phyloP scores from a whole-genome alignment of 2,329 filamentous ascomycete species.

The Volutella citrinella region DNA sequence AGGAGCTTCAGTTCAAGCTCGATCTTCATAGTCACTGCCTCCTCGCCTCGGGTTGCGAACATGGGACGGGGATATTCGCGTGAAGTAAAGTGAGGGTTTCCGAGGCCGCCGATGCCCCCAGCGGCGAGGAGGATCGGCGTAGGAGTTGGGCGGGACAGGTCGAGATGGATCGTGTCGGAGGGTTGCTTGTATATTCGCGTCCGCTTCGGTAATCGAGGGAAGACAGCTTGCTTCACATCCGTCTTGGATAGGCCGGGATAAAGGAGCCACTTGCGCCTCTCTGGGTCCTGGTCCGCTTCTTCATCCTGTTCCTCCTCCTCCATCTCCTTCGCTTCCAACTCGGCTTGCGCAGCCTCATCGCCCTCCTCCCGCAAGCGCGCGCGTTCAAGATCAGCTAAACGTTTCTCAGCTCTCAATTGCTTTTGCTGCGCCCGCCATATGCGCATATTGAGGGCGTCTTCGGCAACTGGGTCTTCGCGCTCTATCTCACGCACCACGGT shows the following conservation, averaged over 20 bases:
- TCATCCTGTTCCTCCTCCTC: constrained; percentile 27
- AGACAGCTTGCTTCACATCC: constrained; percentile 56
- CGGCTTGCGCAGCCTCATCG: constrained; percentile 7
- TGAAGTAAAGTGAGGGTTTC: constrained; percentile 89
- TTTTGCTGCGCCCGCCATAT: constrained; percentile 32
- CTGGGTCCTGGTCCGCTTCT: constrained; percentile 41
- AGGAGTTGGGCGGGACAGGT: constrained; percentile 74
- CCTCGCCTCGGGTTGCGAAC: constrained; percentile 84
- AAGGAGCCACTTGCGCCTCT: constrained; percentile 76
- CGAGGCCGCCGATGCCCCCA: constrained; percentile 84
- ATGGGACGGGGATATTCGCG: constrained; percentile 73
- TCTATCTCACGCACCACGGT: constrained; percentile 84
- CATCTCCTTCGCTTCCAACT: constrained; percentile 16
- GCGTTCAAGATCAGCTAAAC: constrained; percentile 33
- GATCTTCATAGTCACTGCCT: constrained; percentile 72
- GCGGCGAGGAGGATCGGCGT: constrained; percentile 81
- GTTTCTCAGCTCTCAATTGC: constrained; percentile 28
- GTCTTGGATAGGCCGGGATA: constrained; percentile 74
- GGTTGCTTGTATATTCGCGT: constrained; percentile 64
- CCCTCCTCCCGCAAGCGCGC: constrained; percentile 9
- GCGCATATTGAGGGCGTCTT: constrained; percentile 49
- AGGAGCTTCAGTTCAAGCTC: constrained; percentile 92
- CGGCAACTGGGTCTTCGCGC: constrained; percentile 71
- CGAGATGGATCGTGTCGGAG: constrained; percentile 66
- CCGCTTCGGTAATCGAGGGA: constrained; percentile 51